Evolutionary conservation across 108 stramenopile genomes (phyloP), one percentile per base, ranked within the genome.

Genomic region (Nitzschia inconspicua): DNA sequence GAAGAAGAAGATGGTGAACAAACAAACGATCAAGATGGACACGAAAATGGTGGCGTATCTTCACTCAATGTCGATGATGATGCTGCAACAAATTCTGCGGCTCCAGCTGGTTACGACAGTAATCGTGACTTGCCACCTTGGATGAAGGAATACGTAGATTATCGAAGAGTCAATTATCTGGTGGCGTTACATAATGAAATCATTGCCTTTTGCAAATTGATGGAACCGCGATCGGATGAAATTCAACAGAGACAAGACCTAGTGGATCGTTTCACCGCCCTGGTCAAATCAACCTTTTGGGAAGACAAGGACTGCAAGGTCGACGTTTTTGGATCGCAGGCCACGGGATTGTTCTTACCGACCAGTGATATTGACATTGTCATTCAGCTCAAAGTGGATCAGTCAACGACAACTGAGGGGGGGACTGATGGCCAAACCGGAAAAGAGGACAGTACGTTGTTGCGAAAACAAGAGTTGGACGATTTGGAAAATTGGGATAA

Each of bases 161-260:
- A 37, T 37, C 65, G 40, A 7, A 57, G 61, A 3, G 44, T 56
- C 4, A 75, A 83, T 30, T 82, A 82, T 6, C 47, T 97, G 11
- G 74, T 93, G 6, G 60, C 73, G 10, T 68, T 99, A 28, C 98
- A 99, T 80, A 95, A 98, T 72, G 98, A 99, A 78, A 91, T 99
- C 41, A 84, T 98, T 3, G 79, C 83, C 7, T 96, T 99, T 65
- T 84, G 86, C 30, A 68, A 80, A 30, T 50, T 97, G 37, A 93
- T 97, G 80, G 73, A 78, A 59, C 95, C 96, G 8, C 84, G 73
- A 1, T 29, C 42, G 28, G 77, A 73, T 4, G 95, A 96, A 77
- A 64, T 82, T 52, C 16, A 68, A 53, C 22, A 62, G 41, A 76
- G 95, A 22, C 52, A 84, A 9, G 63, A 36, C 2, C 55, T 90